These are phyloP conservation scores for Ophiostoma sp. DNA, from an alignment of 2,329 filamentous ascomycete species.

Conservation along the genomic window DNA sequence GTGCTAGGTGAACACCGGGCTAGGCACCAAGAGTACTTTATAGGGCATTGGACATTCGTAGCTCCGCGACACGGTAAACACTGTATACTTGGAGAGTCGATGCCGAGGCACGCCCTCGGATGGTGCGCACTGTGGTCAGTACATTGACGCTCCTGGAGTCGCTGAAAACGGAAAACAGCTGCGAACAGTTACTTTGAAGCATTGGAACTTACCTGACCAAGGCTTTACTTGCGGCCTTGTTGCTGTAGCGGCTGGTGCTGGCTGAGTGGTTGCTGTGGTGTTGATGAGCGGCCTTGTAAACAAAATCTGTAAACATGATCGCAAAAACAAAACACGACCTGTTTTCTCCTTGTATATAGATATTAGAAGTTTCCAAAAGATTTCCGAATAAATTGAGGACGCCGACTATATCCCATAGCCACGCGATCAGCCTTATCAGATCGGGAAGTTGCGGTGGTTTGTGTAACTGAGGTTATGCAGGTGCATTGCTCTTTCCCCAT, in stretches of 20 bases:
- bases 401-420: not conserved
- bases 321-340: not conserved
- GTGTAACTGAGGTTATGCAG: slow-evolving; percentile 2
- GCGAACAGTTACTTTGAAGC: not conserved
- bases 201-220: not conserved
- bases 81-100: not conserved
- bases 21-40: not conserved
- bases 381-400: not conserved
- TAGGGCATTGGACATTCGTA: not conserved
- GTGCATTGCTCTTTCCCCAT: not conserved
- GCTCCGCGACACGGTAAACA: not conserved
- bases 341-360: not conserved
- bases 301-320: too few species aligned
- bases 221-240: not conserved
- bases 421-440: not conserved
- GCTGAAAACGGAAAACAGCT: not conserved
- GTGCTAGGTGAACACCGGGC: not conserved
- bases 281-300: not conserved
- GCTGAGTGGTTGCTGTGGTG: not conserved
- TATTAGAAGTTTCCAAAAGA: not conserved
- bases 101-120: not conserved
- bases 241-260: not conserved
- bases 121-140: not conserved
- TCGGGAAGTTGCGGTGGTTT: not conserved
- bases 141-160: not conserved